Base-by-base conservation (phyloP, 495 filamentous ascomycete genomes). In the Tuber umbilicatum region DNA sequence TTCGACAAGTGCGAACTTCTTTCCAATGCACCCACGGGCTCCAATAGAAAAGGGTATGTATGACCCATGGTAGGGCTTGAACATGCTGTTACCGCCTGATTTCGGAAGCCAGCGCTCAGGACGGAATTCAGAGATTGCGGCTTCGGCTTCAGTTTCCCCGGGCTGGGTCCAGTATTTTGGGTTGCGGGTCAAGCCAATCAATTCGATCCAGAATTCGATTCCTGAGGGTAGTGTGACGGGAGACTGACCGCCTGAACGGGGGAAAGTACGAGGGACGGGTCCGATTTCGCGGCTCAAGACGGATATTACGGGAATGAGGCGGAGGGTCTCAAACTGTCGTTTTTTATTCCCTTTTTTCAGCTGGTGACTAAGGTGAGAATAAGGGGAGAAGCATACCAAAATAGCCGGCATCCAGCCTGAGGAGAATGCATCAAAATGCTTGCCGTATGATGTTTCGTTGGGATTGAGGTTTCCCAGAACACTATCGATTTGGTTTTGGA, bases 1-100 rank as follows among this genome's bases (percentile, higher is more conserved):
- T 81, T 94, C 91, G 75, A 93, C 92, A 83, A 93, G 90, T 23
- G 92, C 91, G 78, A 94, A 92, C 77, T 88, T 88, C 73, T 87
- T 86, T 75, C 87, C 92, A 76, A 89, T 86, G 83, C 90, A 94
- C 76, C 90, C 89, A 74, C 88, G 86, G 40, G 86, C 84, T 2
- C 92, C 92, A 43, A 92, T 91, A 69, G 88, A 89, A 83, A 93
- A 95, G 0, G 92, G 90, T 14, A 93, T 76, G 87, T 93, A 74
- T 31, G 55, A 64, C 10, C 27, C 55, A 12, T 35, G 31, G 4
- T 64, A 64, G n/a, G 27, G 55, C 27, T 35, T 64, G 27, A 64
- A 35, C 55, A 64, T 64, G 23, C 7, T 14, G 2, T 55, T 12
- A 7, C 9, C 47, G 12, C 9, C 47, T 27, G 27, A 6, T 35